A percentile compares a stretch with the other conserved stretches of the same genome.
phyloP scores from a whole-genome alignment of 1,284 basidiomycete genomes.

The Ganoderma multipileum region DNA sequence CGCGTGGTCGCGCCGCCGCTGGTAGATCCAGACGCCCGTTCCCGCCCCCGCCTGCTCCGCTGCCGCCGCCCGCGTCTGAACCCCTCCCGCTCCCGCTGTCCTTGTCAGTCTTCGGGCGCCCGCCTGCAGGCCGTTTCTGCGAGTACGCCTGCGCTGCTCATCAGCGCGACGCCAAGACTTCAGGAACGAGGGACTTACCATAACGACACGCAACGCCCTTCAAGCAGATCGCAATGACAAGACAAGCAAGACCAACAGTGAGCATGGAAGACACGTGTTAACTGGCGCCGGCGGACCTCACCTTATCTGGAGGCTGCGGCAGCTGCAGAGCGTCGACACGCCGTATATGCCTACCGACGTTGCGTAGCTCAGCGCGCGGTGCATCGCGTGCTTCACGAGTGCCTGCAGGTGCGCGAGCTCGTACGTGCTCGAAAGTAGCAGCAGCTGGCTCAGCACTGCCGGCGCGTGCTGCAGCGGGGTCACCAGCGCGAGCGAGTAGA shows the following conservation, averaged over 20 bases:
- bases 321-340: constrained; percentile 90
- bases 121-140: constrained; percentile 64
- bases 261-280: constrained; percentile 1
- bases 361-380: constrained; percentile 82
- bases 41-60: constrained; percentile 37
- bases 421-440: constrained; percentile 88
- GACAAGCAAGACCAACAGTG: constrained; percentile 8
- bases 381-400: constrained; percentile 92
- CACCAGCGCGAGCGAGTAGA: constrained; percentile 86
- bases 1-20: constrained; percentile 52
- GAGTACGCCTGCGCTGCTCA: constrained; percentile 34
- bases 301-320: constrained; percentile 89
- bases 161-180: constrained; percentile 18
- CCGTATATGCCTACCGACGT: constrained; percentile 93
- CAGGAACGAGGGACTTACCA: constrained; percentile 35
- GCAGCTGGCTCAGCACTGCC: constrained; percentile 85
- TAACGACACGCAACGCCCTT: constrained; percentile 43
- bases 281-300: constrained; percentile 43
- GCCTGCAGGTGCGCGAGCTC: constrained; percentile 76
- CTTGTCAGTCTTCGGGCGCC: constrained; percentile 59
- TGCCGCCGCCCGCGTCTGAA: constrained; percentile 42
- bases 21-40: constrained; percentile 31
- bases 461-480: constrained; percentile 92
- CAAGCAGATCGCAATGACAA: constrained; percentile 2
- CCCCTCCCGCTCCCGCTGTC: constrained; percentile 44